Base-by-base conservation (phyloP, 2,329 filamentous ascomycete species). In the Chaetomium olivaceum region DNA sequence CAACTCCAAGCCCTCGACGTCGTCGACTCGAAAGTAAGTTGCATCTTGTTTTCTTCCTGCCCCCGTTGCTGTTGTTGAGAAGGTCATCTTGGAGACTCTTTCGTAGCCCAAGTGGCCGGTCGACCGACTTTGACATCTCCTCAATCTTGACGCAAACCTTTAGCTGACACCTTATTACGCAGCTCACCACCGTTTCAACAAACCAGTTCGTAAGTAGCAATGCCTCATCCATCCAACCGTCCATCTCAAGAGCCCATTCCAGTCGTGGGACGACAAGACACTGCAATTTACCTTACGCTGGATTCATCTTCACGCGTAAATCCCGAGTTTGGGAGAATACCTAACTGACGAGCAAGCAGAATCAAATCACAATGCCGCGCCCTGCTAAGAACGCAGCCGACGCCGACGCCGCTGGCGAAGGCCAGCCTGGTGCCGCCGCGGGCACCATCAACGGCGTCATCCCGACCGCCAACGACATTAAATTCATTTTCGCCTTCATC, bases 401-500 rank as follows among this genome's bases (percentile, higher is more conserved):
- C 21, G 58, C 29, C 8, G 51, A 21, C 12, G 12, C 43, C 2
- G 36, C 59, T n/a, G 51, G 36, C 25, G 59, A 55, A 1, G 59
- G 50, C 33, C 12, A 23, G 29, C 9, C 46, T 6, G 43, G 55
- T 16, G 27, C 21, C 2, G 27, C 27, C 12, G 59, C 14, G 54
- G 16, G 23, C 43, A 21, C 46, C 31, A 57, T 58, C 57, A 64
- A 69, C 33, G 68, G 66, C 33, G 29, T 52, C 2, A 23, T 27
- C 23, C 57, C 57, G 16, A 65, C 55, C 5, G 33, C 58, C 0
- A 43, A 25, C 9, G 70, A 72, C 27, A 48, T 54, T n/a, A 67
- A 65, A 29, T 67, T 71, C 14, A 36, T 68, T 4, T 62, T 58
- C 11, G 57, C 64, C 25, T 52, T 71, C 16, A 39, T 70, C 43